Evolutionary conservation across 345 rosid species (phyloP).

Genomic region (Microcos paniculata): DNA sequence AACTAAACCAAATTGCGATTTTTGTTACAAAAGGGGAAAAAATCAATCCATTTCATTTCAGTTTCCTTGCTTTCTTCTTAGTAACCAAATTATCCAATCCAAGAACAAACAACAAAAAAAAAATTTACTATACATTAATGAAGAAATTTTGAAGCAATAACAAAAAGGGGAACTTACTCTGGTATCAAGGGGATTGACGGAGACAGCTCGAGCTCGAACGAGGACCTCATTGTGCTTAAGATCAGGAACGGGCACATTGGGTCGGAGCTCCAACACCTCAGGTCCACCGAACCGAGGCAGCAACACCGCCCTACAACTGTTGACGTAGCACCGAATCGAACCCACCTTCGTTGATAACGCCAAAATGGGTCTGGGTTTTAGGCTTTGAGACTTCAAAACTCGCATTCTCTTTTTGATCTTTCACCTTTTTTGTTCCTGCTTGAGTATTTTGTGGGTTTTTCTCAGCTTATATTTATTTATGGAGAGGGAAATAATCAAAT

Average conservation of each 20-base stretch:
- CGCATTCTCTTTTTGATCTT: slow-evolving; percentile 25
- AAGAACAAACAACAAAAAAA: not conserved
- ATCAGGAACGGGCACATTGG: slow-evolving; percentile 68
- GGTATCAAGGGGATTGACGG: slow-evolving; percentile 89
- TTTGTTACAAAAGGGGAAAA: not conserved
- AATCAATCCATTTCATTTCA: slow-evolving; percentile 2
- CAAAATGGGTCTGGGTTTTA: not conserved
- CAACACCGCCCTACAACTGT: slow-evolving; percentile 80
- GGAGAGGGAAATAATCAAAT: not conserved
- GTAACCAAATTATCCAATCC: not conserved
- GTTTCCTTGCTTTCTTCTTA: not conserved
- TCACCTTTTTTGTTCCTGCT: not conserved
- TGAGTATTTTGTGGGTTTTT: not conserved
- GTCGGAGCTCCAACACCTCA: slow-evolving; percentile 76
- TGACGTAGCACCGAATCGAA: slow-evolving; percentile 47
- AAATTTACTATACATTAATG: not conserved
- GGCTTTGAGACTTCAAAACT: slow-evolving; percentile 18
- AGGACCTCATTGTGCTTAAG: slow-evolving; percentile 78
- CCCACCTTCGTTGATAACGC: slow-evolving; percentile 10
- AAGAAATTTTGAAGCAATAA: not conserved
- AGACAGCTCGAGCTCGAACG: slow-evolving; percentile 82
- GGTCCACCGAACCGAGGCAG: slow-evolving; percentile 92
- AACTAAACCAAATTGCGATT: no score
- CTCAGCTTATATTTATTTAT: slow-evolving; percentile 8
- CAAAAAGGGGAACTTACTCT: slow-evolving; percentile 51